A percentile compares a stretch with the other conserved stretches of the same genome.
These are phyloP conservation scores for Acrocalymma vagum DNA, from an alignment of 2,329 filamentous ascomycete genomes.

Conservation along the genomic window DNA sequence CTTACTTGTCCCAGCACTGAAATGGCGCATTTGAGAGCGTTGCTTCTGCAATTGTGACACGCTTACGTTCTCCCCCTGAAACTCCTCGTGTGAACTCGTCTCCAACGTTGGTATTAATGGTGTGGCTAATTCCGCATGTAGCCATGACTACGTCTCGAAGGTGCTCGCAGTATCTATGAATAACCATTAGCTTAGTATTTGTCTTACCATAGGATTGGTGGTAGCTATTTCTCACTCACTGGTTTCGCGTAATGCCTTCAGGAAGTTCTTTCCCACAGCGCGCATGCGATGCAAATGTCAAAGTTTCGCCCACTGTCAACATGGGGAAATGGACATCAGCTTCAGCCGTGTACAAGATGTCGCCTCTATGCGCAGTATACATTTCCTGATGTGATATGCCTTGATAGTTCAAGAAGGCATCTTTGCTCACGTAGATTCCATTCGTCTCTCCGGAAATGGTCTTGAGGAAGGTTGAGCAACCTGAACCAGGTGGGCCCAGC, in stretches of 20 bases:
- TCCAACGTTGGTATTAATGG: too few species aligned
- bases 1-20: slow-evolving; percentile 79
- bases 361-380: slow-evolving; percentile 76
- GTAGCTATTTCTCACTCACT: too few species aligned
- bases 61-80: slow-evolving; percentile 69
- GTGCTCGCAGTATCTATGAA: too few species aligned
- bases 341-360: slow-evolving; percentile 82
- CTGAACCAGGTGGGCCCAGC: slow-evolving; percentile 69
- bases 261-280: too few species aligned
- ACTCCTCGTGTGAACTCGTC: slow-evolving; percentile 78
- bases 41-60: slow-evolving; percentile 40
- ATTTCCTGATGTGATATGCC: slow-evolving; percentile 74
- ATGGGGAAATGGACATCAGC: slow-evolving; percentile 84
- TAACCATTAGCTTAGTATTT: too few species aligned
- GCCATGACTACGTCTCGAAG: slow-evolving; percentile 72
- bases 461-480: slow-evolving; percentile 83
- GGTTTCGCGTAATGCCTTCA: too few species aligned
- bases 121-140: too few species aligned
- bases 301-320: slow-evolving; percentile 82
- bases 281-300: slow-evolving; percentile 80
- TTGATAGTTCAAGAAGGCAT: slow-evolving; percentile 82
- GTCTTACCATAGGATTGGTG: too few species aligned
- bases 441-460: slow-evolving; percentile 81
- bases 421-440: slow-evolving; percentile 74
- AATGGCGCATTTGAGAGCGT: slow-evolving; percentile 58